phyloP scores from a whole-genome alignment of 257 asterid species.

The Scutellaria barbata region DNA sequence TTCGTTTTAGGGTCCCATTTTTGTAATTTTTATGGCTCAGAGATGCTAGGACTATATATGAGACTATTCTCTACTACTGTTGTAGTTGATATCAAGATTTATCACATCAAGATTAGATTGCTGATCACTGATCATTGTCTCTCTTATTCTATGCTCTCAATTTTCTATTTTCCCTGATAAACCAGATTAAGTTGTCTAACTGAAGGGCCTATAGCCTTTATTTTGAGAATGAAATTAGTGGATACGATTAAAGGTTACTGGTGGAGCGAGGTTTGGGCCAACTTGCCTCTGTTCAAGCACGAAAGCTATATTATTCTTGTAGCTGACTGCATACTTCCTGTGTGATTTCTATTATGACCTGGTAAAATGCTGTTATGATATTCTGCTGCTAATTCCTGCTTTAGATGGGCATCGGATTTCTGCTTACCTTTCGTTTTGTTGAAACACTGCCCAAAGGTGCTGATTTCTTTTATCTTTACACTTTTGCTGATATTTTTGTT shows the following conservation, averaged over 20 bases:
- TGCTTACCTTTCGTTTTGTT: neutral
- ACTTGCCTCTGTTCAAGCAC: neutral
- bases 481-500: neutral
- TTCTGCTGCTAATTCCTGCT: neutral
- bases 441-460: neutral
- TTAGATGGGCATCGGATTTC: conserved; percentile 6
- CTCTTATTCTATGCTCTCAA: conserved; percentile 13
- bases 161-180: neutral
- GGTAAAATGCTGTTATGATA: neutral
- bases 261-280: no score
- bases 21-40: conserved; percentile 42
- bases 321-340: neutral
- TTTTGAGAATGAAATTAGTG: no score
- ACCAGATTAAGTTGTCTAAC: conserved; percentile 15
- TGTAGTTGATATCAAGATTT: conserved; percentile 29
- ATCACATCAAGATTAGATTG: conserved; percentile 28
- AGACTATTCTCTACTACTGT: conserved; percentile 28
- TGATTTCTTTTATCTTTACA: neutral
- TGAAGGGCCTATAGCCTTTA: neutral
- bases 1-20: conserved; percentile 39
- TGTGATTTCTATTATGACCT: neutral
- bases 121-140: conserved; percentile 19
- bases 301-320: neutral
- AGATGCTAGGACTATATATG: conserved; percentile 36
- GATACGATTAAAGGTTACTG: no score